phyloP scores from a whole-genome alignment of 1,284 basidiomycete species.

The Caloboletus inedulis region DNA sequence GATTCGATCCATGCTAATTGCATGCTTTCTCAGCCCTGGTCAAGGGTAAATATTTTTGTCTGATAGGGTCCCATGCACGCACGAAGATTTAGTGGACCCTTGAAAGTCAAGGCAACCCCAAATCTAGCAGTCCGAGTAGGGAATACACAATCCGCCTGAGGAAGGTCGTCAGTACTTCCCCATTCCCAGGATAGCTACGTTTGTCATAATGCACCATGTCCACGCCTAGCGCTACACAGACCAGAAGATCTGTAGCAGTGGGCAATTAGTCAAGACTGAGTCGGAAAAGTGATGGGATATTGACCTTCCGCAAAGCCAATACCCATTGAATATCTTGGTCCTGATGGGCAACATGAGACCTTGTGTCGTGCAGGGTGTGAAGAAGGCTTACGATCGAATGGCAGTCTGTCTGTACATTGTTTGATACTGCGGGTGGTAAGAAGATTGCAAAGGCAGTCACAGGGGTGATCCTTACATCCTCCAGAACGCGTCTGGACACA shows the following conservation, averaged over 20 bases:
- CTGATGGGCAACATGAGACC: constrained; percentile 36
- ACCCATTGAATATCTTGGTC: constrained; percentile 85
- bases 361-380: not conserved
- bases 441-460: constrained; percentile 2
- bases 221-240: constrained; percentile 83
- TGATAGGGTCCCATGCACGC: constrained; percentile 23
- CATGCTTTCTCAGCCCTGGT: constrained; percentile 64
- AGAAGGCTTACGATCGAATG: constrained; percentile 59
- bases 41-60: constrained; percentile 4
- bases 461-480: constrained; percentile 53
- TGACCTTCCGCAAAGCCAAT: constrained; percentile 85
- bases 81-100: constrained; percentile 79
- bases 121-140: constrained; percentile 85
- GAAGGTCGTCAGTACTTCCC: not conserved
- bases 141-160: constrained; percentile 85
- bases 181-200: not conserved
- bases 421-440: constrained; percentile 54
- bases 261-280: not conserved
- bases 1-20: constrained; percentile 64
- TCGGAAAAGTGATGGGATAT: not conserved
- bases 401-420: constrained; percentile 73
- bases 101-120: constrained; percentile 77
- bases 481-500: constrained; percentile 71
- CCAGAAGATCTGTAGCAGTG: constrained; percentile 63
- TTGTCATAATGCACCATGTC: constrained; percentile 63